Evolutionary conservation across 2,329 filamentous ascomycete genomes (phyloP).

Genomic region (Albophoma yamanashiensis): DNA sequence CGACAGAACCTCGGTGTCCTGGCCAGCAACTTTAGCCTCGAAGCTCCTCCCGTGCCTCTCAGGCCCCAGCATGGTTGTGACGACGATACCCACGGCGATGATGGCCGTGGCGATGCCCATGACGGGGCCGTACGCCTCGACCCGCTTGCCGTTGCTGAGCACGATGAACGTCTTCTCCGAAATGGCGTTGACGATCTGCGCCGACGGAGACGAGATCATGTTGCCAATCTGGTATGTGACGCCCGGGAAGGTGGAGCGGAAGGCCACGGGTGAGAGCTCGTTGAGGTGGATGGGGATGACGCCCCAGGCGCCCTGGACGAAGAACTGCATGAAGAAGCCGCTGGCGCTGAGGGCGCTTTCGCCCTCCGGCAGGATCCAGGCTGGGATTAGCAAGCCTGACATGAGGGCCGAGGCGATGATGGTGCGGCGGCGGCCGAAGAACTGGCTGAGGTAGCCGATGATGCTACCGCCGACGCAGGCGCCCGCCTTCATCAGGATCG

Average conservation of each 20-base stretch:
- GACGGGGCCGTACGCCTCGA: slow-evolving; percentile 61
- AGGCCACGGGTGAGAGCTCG: slow-evolving; percentile 60
- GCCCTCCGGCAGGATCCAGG: slow-evolving; percentile 56
- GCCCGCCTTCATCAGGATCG: slow-evolving; percentile 72
- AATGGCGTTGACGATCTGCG: slow-evolving; percentile 69
- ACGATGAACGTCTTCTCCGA: slow-evolving; percentile 51
- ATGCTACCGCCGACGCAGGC: slow-evolving; percentile 65
- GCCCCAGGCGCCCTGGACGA: slow-evolving; percentile 55
- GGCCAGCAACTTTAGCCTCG: slow-evolving; percentile 40
- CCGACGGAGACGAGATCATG: slow-evolving; percentile 61
- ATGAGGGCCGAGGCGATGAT: slow-evolving; percentile 52
- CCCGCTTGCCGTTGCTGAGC: slow-evolving; percentile 40
- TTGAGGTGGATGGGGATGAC: slow-evolving; percentile 65
- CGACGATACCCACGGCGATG: slow-evolving; percentile 57
- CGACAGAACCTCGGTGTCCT: slow-evolving; percentile 12
- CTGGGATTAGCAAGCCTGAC: slow-evolving; percentile 53
- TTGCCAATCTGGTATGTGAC: slow-evolving; percentile 67
- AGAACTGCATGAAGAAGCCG: slow-evolving; percentile 62
- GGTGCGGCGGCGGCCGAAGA: slow-evolving; percentile 59
- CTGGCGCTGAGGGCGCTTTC: slow-evolving; percentile 49
- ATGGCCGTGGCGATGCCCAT: slow-evolving; percentile 73
- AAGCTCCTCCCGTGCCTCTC: slow-evolving; percentile 65
- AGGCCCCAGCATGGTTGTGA: slow-evolving; percentile 60
- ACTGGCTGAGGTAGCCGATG: slow-evolving; percentile 66
- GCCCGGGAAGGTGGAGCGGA: slow-evolving; percentile 60